phyloP scores from a whole-genome alignment of 768 basidiomycete species.

The Phaeotremella skinneri region DNA sequence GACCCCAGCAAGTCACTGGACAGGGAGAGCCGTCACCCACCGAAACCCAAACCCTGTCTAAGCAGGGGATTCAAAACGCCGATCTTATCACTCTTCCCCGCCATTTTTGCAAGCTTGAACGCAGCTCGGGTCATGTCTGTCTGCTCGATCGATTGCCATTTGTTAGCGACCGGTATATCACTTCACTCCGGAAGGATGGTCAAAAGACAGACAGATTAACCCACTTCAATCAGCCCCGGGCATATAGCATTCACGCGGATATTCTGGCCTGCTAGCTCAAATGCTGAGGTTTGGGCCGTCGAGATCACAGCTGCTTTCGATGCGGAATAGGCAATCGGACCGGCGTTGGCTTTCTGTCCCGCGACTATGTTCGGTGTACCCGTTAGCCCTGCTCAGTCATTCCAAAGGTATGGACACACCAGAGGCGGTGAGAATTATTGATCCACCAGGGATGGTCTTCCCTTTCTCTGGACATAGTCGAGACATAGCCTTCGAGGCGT shows the following conservation, averaged over 20 bases:
- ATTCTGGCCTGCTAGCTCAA: slow-evolving; percentile 75
- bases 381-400: slow-evolving; percentile 77
- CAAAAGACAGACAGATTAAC: not conserved
- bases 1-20: not conserved
- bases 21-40: slow-evolving; percentile 52
- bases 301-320: slow-evolving; percentile 91
- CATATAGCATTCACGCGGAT: slow-evolving; percentile 86
- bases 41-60: slow-evolving; percentile 76
- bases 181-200: slow-evolving; percentile 5
- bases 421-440: slow-evolving; percentile 81
- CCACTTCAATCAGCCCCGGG: slow-evolving; percentile 77
- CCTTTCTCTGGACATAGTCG: slow-evolving; percentile 64
- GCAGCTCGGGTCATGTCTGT: slow-evolving; percentile 82
- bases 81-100: slow-evolving; percentile 71
- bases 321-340: slow-evolving; percentile 66
- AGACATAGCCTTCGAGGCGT: slow-evolving; percentile 79
- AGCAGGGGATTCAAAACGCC: slow-evolving; percentile 82
- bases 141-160: slow-evolving; percentile 25
- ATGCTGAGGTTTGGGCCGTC: slow-evolving; percentile 76
- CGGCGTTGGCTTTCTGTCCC: slow-evolving; percentile 32
- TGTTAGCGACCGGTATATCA: not conserved
- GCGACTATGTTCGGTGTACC: slow-evolving; percentile 66
- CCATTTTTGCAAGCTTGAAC: slow-evolving; percentile 72
- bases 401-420: slow-evolving; percentile 65
- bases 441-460: slow-evolving; percentile 69